A percentile compares a stretch with the other conserved stretches of the same genome.
These are phyloP conservation scores for Phoenix roebelenii DNA, from an alignment of 176 grass and related monocot genomes.

Conservation along the genomic window DNA sequence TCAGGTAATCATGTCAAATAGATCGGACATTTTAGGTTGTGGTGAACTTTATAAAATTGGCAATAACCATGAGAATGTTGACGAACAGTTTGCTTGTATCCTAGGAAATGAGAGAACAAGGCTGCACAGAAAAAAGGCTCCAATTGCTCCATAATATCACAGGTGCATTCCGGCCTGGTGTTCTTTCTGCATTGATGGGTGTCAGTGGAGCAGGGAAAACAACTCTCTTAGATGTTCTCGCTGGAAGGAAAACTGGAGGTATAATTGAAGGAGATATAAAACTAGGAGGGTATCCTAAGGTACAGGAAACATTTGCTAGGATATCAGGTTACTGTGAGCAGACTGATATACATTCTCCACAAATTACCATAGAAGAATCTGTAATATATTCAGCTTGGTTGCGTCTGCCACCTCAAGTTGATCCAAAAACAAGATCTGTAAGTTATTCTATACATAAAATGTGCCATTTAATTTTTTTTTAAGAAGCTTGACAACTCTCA, in stretches of 20 bases:
- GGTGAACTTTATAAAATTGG: neutral
- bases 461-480: too few relatives aligned
- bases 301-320: constrained; percentile 16
- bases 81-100: neutral
- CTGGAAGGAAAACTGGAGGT: constrained; percentile 20
- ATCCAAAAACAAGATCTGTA: constrained; percentile 15
- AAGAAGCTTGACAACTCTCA: too few relatives aligned
- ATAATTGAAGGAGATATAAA: constrained; percentile 16
- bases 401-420: constrained; percentile 13
- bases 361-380: constrained; percentile 16
- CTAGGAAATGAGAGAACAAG: constrained; percentile 18
- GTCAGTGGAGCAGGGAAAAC: constrained; percentile 23
- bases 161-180: constrained; percentile 16
- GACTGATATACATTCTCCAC: constrained; percentile 18
- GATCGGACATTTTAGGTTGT: neutral
- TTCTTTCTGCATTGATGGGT: constrained; percentile 18
- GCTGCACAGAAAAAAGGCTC: neutral
- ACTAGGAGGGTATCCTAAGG: constrained; percentile 15
- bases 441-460: neutral
- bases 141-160: constrained; percentile 16
- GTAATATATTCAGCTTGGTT: constrained; percentile 15
- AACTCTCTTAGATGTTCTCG: constrained; percentile 14
- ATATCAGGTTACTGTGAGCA: constrained; percentile 22
- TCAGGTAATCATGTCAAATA: constrained; percentile 25
- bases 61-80: too few relatives aligned